A percentile compares a stretch with the other conserved stretches of the same genome.
phyloP scores from a whole-genome alignment of 345 rosid genomes.

The Melaleuca quinquenervia region DNA sequence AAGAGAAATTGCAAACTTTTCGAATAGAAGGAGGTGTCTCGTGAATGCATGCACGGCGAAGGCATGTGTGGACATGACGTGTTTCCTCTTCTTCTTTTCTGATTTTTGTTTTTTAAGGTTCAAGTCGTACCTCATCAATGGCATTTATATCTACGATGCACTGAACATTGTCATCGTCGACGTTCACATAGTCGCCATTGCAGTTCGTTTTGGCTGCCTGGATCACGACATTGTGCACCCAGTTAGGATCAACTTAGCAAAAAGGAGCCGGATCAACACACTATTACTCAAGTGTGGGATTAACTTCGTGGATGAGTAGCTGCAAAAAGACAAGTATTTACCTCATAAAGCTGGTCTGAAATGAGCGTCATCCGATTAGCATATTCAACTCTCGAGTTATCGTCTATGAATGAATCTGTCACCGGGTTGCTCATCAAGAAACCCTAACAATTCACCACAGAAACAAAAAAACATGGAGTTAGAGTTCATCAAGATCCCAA shows the following conservation, averaged over 20 bases:
- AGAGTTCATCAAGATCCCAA: not conserved
- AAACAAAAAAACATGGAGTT: not conserved
- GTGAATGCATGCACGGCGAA: too few relatives aligned
- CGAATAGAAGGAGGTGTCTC: not conserved
- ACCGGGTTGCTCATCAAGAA: conserved; percentile 9
- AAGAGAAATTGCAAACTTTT: not conserved
- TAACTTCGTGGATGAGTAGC: not conserved
- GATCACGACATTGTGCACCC: not conserved
- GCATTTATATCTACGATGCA: not conserved
- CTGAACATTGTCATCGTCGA: not conserved
- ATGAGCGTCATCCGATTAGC: conserved; percentile 1
- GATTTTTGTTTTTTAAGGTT: not conserved
- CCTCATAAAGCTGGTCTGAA: conserved; percentile 5
- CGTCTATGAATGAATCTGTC: conserved; percentile 1
- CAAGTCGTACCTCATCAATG: not conserved
- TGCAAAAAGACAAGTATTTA: not conserved
- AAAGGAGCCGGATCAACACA: not conserved
- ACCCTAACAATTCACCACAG: not conserved
- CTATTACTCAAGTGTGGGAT: not conserved
- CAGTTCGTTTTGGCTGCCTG: conserved; percentile 6
- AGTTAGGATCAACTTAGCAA: not conserved
- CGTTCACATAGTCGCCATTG: not conserved
- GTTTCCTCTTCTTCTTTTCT: not conserved
- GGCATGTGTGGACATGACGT: not conserved
- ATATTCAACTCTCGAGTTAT: conserved; percentile 1